These are phyloP conservation scores for Lachancea sp. DNA, from an alignment of 805 yeast species.

Conservation along the genomic window DNA sequence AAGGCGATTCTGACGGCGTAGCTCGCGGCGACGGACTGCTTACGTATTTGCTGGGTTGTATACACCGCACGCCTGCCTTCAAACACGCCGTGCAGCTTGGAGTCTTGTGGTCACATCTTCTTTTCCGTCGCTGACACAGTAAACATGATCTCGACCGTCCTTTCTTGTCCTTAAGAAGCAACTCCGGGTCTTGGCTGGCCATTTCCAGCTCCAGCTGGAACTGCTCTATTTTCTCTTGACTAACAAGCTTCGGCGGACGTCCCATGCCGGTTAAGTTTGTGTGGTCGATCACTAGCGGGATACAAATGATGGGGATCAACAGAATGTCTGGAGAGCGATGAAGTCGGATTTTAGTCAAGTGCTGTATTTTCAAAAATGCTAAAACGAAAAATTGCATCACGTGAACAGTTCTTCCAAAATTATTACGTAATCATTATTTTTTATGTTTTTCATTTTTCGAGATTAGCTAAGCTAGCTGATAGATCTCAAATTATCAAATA, in stretches of 20 bases:
- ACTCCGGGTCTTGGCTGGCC: constrained; percentile 29
- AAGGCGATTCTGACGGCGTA: constrained; percentile 1
- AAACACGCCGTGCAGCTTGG: constrained; percentile 64
- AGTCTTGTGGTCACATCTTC: constrained; percentile 57
- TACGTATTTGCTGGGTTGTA: constrained; percentile 55
- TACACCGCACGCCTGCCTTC: constrained; percentile 54
- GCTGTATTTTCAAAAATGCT: no score
- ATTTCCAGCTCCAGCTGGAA: constrained; percentile 31
- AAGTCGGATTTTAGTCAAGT: no score
- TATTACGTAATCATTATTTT: no score
- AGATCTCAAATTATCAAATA: no score
- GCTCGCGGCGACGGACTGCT: not conserved
- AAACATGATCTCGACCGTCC: constrained; percentile 53
- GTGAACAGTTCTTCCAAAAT: no score
- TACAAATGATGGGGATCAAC: no score
- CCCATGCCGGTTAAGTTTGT: constrained; percentile 22
- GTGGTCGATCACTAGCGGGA: no score
- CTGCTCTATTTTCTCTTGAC: constrained; percentile 30
- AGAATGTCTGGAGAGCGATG: no score
- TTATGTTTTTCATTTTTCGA: no score
- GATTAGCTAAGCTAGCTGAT: no score
- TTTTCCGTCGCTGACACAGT: constrained; percentile 52
- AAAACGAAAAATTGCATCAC: no score
- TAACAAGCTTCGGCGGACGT: constrained; percentile 32
- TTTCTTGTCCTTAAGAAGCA: constrained; percentile 38